Percentiles rank a stretch among this genome's conserved stretches.
phyloP scores from a whole-genome alignment of 208 protist species.

The Naegleria gruberi region DNA sequence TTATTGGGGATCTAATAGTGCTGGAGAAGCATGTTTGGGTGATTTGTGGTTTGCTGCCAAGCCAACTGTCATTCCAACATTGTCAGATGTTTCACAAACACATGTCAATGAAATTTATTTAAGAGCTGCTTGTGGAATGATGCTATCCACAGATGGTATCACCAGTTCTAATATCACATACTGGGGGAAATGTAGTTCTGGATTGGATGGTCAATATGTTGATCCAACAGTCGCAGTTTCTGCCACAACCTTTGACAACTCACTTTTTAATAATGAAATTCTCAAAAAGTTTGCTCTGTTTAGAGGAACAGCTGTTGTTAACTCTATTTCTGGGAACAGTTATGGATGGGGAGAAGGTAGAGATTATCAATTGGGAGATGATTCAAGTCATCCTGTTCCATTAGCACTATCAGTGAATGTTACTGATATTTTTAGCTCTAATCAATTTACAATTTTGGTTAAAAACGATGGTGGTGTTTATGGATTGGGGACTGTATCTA shows the following conservation, averaged over 20 bases:
- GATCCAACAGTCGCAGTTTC: background rate
- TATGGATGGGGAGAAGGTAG: background rate
- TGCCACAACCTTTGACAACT: background rate
- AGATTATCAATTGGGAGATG: background rate
- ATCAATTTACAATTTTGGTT: background rate
- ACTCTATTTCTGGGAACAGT: background rate
- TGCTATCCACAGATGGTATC: background rate
- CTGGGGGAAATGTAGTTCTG: background rate
- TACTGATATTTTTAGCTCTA: background rate
- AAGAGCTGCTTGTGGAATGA: background rate
- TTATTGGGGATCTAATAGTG: background rate
- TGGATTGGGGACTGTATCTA: background rate
- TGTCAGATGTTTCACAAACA: background rate
- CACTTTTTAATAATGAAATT: too few species aligned
- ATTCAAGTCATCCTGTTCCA: background rate
- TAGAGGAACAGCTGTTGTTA: background rate
- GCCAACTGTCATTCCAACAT: background rate
- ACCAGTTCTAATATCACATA: background rate
- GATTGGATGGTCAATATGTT: background rate
- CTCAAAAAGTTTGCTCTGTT: background rate
- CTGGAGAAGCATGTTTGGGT: background rate
- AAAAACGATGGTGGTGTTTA: background rate
- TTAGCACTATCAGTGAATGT: too few species aligned
- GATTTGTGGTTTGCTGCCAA: background rate
- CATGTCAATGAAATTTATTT: background rate